phyloP scores from a whole-genome alignment of 164 flowering plant species.

The Aristolochia californica region DNA sequence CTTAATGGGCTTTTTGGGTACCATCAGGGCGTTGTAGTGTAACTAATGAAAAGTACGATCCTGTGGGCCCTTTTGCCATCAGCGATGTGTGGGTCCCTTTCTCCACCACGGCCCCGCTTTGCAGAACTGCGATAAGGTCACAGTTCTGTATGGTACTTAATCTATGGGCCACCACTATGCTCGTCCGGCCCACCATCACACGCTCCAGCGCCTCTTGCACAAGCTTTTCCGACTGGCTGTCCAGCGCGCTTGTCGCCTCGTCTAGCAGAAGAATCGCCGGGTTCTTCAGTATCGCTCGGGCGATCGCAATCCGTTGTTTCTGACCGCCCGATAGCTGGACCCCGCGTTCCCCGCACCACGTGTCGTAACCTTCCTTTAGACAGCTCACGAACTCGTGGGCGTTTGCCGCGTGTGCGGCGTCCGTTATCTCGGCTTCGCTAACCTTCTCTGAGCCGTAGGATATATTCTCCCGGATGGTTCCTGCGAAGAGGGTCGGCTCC shows the following conservation, averaged over 20 bases:
- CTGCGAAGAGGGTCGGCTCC: conserved; percentile 33
- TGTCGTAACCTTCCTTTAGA: conserved; percentile 33
- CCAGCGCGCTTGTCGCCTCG: conserved; percentile 39
- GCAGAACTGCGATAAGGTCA: conserved; percentile 31
- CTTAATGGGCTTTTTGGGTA: too few relatives aligned
- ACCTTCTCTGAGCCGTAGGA: conserved; percentile 20
- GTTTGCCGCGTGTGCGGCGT: conserved; percentile 29
- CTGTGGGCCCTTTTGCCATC: conserved; percentile 24
- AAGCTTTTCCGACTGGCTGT: conserved; percentile 30
- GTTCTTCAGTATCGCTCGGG: conserved; percentile 30
- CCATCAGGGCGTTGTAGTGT: conserved; percentile 7
- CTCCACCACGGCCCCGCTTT: conserved; percentile 35
- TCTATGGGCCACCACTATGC: conserved; percentile 42
- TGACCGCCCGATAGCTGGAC: conserved; percentile 40
- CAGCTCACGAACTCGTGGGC: conserved; percentile 34
- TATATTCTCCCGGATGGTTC: conserved; percentile 33
- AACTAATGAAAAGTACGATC: conserved; percentile 29
- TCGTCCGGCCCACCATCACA: conserved; percentile 31
- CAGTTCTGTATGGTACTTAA: conserved; percentile 33
- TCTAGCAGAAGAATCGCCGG: conserved; percentile 27
- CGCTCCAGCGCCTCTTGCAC: conserved; percentile 36
- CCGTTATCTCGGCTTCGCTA: conserved; percentile 22
- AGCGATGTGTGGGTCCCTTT: conserved; percentile 30
- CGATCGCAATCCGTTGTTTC: conserved; percentile 40
- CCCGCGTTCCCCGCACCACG: conserved; percentile 38